Evolutionary conservation across 768 basidiomycete genomes (phyloP), one percentile per base, ranked within the genome.

Genomic region (Leucocoprinus leucothites): DNA sequence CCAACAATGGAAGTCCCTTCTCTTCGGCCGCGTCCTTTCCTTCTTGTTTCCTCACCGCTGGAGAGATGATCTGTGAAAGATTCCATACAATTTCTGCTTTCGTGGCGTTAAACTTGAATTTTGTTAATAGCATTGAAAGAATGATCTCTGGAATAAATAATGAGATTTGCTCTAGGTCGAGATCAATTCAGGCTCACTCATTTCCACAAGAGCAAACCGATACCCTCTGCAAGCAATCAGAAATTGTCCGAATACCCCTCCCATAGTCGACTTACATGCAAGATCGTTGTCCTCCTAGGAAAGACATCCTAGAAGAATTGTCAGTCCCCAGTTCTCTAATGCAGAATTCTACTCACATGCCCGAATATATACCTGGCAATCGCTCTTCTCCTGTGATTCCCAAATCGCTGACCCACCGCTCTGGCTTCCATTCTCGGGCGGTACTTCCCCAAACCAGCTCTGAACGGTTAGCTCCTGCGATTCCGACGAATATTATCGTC

Each of bases 221-320:
- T 80, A 82, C 13, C 82, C 77, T 21, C 75, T 77, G 3, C 53
- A 22, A 42, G 25, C 5, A 25, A 48, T 41, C n/a, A 56, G 22
- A 19, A 28, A 8, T 13, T n/a, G 16, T 9, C 1, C 14, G 3
- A 1, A 38, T 42, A 31, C 48, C 8, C 34, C 22, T 16, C 16
- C 40, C 35, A 48, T 40, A 21, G 19, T 14, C 16, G n/a, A 67
- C 73, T 68, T 58, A 80, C 82, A 82, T 73, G 66, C 82, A 82
- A 9, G 81, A 76, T 56, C 81, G 67, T 35, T 72, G 66, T 3
- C 82, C 82, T 9, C 79, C 80, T 25, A 83, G 67, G 63, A 83
- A 84, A 9, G 82, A 78, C 75, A 82, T 73, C 75, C 79, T n/a
- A n/a, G n/a, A n/a, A n/a, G n/a, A n/a, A n/a, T n/a, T 82, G 52